Evolutionary conservation across 352 stramenopile species (phyloP).

Genomic region (Blastocystis sp.): DNA sequence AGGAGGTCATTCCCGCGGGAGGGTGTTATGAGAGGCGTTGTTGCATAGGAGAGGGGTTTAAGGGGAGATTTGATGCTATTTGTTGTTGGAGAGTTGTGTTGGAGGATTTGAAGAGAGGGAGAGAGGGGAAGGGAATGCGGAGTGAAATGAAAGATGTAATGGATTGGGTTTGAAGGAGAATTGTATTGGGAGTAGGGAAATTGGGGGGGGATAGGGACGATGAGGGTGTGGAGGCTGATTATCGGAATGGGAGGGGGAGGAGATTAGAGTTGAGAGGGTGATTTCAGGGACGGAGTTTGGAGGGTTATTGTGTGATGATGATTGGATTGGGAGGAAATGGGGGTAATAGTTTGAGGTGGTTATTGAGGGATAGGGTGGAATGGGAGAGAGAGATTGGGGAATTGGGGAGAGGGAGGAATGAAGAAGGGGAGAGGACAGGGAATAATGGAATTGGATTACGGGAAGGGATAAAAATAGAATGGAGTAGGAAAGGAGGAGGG

Average conservation of each 20-base stretch:
- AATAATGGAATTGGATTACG: no score
- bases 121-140: background rate
- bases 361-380: background rate
- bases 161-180: background rate
- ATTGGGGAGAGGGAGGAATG: no score
- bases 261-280: background rate
- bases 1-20: no score
- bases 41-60: slow-evolving; percentile 38
- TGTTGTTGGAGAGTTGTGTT: background rate
- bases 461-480: background rate
- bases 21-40: slow-evolving; percentile 2
- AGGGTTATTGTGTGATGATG: no score
- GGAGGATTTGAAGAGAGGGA: slow-evolving; percentile 7
- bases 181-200: background rate
- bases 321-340: background rate
- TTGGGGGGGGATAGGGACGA: slow-evolving; percentile 7
- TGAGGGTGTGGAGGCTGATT: background rate
- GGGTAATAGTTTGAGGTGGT: background rate
- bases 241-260: background rate
- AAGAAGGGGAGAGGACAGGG: no score
- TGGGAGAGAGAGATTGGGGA: background rate
- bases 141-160: background rate
- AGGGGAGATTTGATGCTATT: background rate
- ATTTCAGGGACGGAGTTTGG: background rate
- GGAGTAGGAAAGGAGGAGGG: background rate